Evolutionary conservation across 768 basidiomycete species (phyloP).

Genomic region (Cystobasidium tubakii): DNA sequence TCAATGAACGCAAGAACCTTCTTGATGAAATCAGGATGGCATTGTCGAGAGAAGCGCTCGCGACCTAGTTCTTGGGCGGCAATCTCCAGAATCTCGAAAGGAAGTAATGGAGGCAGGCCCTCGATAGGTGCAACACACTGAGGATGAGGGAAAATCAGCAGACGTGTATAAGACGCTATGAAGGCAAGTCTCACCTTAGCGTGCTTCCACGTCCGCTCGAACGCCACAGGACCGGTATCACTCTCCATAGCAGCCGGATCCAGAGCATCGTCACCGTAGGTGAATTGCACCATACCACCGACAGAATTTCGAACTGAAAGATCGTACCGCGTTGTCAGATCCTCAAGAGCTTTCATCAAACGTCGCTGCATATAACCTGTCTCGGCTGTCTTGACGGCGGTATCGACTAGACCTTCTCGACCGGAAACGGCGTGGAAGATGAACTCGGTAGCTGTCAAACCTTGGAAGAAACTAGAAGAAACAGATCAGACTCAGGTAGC

Average conservation of each 20-base stretch:
- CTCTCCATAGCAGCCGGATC: constrained; percentile 96
- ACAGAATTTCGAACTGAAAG: constrained; percentile 87
- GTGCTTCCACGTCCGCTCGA: constrained; percentile 85
- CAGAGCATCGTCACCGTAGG: constrained; percentile 91
- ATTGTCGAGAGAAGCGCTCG: constrained; percentile 61
- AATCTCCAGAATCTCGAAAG: constrained; percentile 75
- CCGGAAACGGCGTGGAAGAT: constrained; percentile 98
- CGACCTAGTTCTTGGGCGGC: constrained; percentile 52
- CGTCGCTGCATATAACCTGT: constrained; percentile 99
- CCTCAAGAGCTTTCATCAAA: constrained; percentile 97
- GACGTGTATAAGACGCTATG: background rate
- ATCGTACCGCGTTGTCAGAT: constrained; percentile 93
- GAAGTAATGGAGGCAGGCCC: constrained; percentile 63
- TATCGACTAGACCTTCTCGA: constrained; percentile 96
- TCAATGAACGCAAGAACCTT: constrained; percentile 66
- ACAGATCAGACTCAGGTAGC: background rate
- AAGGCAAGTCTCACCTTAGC: constrained; percentile 53
- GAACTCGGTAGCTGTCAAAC: constrained; percentile 88
- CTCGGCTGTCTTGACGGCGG: constrained; percentile 98
- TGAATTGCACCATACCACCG: constrained; percentile 93
- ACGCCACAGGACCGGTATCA: constrained; percentile 87
- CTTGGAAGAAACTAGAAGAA: constrained; percentile 68
- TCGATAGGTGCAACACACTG: constrained; percentile 61
- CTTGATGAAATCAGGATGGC: constrained; percentile 64
- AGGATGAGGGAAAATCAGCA: background rate